Evolutionary conservation across 192 early-diverging fungal species (phyloP).

Genomic region (Funneliformis geosporum): DNA sequence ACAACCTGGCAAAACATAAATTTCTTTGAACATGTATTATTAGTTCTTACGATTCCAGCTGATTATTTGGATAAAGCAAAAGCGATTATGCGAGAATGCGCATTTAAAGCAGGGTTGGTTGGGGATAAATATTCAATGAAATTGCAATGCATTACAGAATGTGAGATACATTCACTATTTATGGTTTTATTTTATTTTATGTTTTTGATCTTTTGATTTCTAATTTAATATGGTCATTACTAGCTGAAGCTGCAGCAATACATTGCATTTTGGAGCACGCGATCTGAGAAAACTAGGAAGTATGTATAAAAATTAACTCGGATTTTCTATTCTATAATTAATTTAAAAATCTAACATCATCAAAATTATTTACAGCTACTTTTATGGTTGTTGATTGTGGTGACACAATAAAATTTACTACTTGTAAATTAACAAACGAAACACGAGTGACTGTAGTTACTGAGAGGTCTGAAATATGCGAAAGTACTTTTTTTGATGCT

Average conservation of each 20-base stretch:
- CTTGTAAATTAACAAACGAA: neutral
- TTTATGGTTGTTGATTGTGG: conserved; percentile 54
- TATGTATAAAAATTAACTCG: too few relatives aligned
- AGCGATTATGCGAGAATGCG: neutral
- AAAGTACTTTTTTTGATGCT: too few relatives aligned
- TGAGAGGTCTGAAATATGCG: too few relatives aligned
- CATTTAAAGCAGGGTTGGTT: neutral
- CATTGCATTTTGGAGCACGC: too few relatives aligned
- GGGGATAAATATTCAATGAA: neutral
- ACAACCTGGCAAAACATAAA: neutral
- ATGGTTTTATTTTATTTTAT: neutral
- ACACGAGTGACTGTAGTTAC: too few relatives aligned
- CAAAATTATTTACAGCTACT: neutral
- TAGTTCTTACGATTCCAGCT: neutral
- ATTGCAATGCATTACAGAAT: neutral
- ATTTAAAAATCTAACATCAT: too few relatives aligned
- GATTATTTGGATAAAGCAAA: neutral
- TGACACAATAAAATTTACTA: conserved; percentile 49
- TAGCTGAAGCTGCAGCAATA: too few relatives aligned
- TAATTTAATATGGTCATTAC: neutral
- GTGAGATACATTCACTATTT: neutral
- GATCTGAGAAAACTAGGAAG: too few relatives aligned
- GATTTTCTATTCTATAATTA: neutral
- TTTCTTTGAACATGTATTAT: neutral
- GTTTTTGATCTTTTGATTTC: too few relatives aligned